phyloP scores from a whole-genome alignment of 169 alveolate genomes.

The Plasmodium vinckei region DNA sequence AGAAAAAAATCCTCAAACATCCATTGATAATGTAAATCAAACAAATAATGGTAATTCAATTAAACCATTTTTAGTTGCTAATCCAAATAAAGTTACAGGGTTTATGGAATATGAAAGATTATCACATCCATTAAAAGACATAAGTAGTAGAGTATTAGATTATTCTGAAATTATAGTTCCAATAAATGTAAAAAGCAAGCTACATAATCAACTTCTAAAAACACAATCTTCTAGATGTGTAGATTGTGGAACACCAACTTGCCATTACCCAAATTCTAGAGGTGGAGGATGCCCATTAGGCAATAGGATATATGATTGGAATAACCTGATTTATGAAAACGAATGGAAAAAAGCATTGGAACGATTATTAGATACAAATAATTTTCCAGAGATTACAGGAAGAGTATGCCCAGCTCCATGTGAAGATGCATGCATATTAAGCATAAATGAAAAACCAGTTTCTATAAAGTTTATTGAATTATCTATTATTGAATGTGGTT shows the following conservation, averaged over 20 bases:
- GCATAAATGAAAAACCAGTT: slow-evolving; percentile 83
- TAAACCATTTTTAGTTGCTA: slow-evolving; percentile 72
- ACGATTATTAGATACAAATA: slow-evolving; percentile 82
- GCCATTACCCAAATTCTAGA: slow-evolving; percentile 81
- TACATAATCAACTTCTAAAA: slow-evolving; percentile 74
- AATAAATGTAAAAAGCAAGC: slow-evolving; percentile 62
- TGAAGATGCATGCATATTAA: slow-evolving; percentile 84
- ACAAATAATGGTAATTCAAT: slow-evolving; percentile 1
- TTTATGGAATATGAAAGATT: slow-evolving; percentile 75
- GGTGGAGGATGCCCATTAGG: slow-evolving; percentile 88
- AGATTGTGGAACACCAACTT: slow-evolving; percentile 86
- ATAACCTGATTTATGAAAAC: slow-evolving; percentile 80
- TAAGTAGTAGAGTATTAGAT: slow-evolving; percentile 72
- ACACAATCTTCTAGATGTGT: slow-evolving; percentile 85
- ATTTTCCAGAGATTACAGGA: slow-evolving; percentile 87
- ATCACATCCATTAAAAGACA: slow-evolving; percentile 73
- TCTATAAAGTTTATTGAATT: slow-evolving; percentile 84
- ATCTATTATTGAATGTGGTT: slow-evolving; percentile 82
- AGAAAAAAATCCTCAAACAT: not conserved
- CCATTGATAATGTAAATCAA: not conserved
- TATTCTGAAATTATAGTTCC: slow-evolving; percentile 77
- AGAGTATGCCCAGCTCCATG: slow-evolving; percentile 86
- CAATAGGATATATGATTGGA: slow-evolving; percentile 83
- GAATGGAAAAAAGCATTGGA: slow-evolving; percentile 84
- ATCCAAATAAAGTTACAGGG: slow-evolving; percentile 77